Evolutionary conservation across 768 basidiomycete genomes (phyloP).

Genomic region (Tulasnella sp.): DNA sequence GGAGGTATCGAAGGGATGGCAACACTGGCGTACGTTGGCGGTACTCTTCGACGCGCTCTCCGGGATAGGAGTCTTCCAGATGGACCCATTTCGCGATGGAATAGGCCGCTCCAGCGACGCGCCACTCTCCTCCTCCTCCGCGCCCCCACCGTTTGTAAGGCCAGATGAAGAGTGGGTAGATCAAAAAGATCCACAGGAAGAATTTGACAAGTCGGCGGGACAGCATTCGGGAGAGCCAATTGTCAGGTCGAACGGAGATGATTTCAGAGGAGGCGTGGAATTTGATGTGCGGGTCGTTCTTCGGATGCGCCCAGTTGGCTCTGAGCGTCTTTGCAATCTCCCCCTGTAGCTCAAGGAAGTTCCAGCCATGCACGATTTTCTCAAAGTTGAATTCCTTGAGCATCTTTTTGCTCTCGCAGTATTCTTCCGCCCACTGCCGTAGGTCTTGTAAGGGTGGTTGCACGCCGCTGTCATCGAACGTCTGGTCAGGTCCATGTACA

Average conservation of each 20-base stretch:
- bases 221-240: constrained; percentile 52
- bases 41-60: constrained; percentile 16
- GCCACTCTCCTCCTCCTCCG: constrained; percentile 62
- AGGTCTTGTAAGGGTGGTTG: constrained; percentile 44
- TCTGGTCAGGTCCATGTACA: neutral
- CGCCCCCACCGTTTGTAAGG: constrained; percentile 56
- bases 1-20: constrained; percentile 15
- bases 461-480: constrained; percentile 1
- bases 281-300: constrained; percentile 23
- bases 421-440: constrained; percentile 74
- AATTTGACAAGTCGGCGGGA: constrained; percentile 64
- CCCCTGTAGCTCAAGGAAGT: constrained; percentile 32
- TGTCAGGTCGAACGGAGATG: constrained; percentile 59
- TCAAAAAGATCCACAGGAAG: constrained; percentile 52
- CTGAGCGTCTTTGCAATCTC: constrained; percentile 26
- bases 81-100: constrained; percentile 15
- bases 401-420: constrained; percentile 55
- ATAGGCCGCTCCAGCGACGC: constrained; percentile 8
- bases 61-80: constrained; percentile 14
- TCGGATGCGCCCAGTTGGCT: constrained; percentile 28
- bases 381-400: constrained; percentile 71
- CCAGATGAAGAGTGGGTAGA: constrained; percentile 70
- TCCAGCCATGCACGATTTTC: constrained; percentile 59
- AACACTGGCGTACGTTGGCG: constrained; percentile 10
- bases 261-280: constrained; percentile 39